Base-by-base conservation (phyloP, 352 stramenopile genomes). In the Phytophthora syringae region DNA sequence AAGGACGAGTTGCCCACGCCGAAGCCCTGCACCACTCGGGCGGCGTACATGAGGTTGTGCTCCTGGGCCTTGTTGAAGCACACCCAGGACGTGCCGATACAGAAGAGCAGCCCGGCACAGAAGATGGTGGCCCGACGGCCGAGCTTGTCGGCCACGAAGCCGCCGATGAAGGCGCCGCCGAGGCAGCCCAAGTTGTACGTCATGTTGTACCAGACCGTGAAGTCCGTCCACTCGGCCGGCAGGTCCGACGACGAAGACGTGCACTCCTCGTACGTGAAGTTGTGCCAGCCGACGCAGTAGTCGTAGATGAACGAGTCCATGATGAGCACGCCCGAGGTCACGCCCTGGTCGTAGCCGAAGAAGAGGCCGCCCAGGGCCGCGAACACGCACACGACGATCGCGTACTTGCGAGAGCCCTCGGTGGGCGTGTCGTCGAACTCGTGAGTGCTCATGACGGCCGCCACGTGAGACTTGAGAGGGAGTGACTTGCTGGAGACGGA, bases 381-480 rank as follows among this genome's bases (percentile, higher is more conserved):
- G 42, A 62, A 62, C 18, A 62, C 30, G 28, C 54, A 62, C 21
- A 62, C 54, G 15, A 63, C 34, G 54, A 70, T 71, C 47, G 70
- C 70, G 30, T 77, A 77, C 20, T 45, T 71, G 53, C 57, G 61
- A 28, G 50, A 60, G 30, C 69, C 69, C 54, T 74, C 53, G 5
- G 69, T 74, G 12, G 67, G 67, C 45, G 52, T 18, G 24, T 59
- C 45, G 24, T 69, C 52, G 39, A 54, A 27, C 10, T 49, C 40
- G 42, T 60, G 59, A 21, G 55, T 60, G 54, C 9, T 55, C 54
- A 63, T 55, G 20, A 11, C 40, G 32, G 10, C 15, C 32, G 47
- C 40, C 54, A 54, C 54, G 37, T 32, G 21, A 44, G 36, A 53
- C 47, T 42, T 59, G 36, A 52, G 25, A 24, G 40, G 40, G 64